Base-by-base conservation (phyloP, 1,284 basidiomycete genomes). In the Apiotrichum veenhuisii region DNA sequence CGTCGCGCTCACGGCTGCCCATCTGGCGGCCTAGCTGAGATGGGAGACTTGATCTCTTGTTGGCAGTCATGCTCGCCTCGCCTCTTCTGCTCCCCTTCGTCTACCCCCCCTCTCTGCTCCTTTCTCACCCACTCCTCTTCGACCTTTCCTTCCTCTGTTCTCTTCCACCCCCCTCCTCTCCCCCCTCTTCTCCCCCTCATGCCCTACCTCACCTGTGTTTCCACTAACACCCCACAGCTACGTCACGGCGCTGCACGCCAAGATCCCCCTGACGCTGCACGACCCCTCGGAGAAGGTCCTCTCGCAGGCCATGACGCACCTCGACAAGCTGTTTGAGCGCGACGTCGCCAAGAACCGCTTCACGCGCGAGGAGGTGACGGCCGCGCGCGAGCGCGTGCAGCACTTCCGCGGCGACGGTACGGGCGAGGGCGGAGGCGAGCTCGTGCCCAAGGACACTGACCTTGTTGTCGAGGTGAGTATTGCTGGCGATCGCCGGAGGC, bases 381-480 rank as follows among this genome's bases (percentile, higher is more conserved):
- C 86, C 48, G 87, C 89, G 0, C 79, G 84, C 36, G 85, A 82
- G 33, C 80, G 87, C 36, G 78, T 94, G 18, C 80, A 71, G 12
- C 78, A 84, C 5, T 81, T 89, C 3, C 78, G 77, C 34, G 74
- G 67, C 14, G 69, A 69, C 57, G 68, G 70, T 2, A 57, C 59
- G 9, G 55, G 54, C 45, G 54, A 55, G 44, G 49, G 45, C 17
- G 64, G 73, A 14, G 69, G 78, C 17, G 72, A 82, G 49, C 81
- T 80, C 0, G 65, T 72, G 14, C 48, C 87, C 27, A 78, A 80
- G 34, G 88, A 93, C 64, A 87, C 86, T 8, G 91, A 95, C 70
- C 86, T 97, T 82, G 88, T 92, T 41, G 82, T 97, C 54, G 94
- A 98, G 82, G 89, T 88, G 58, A 59, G 82, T 52, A n/a, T n/a